These are phyloP conservation scores for Thermomucor indicae-seudaticae DNA, from an alignment of 371 early-diverging fungal species.

Conservation along the genomic window DNA sequence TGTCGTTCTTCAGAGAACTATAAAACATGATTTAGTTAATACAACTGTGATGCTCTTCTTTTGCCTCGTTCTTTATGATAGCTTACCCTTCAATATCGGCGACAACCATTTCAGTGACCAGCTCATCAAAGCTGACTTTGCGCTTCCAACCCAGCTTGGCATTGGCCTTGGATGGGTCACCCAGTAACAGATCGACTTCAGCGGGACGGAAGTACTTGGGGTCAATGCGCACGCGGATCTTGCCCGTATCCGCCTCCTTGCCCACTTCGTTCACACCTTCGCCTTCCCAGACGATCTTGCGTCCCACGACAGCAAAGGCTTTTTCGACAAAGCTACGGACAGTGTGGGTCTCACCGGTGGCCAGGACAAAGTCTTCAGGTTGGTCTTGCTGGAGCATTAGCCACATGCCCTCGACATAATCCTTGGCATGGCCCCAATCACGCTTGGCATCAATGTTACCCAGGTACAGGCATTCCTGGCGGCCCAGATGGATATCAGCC, in stretches of 20 bases:
- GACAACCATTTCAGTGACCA: constrained; percentile 71
- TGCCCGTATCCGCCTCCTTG: constrained; percentile 61
- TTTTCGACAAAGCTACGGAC: constrained; percentile 83
- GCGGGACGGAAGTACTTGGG: constrained; percentile 83
- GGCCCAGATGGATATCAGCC: constrained; percentile 70
- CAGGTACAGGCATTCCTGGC: constrained; percentile 69
- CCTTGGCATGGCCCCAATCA: constrained; percentile 89
- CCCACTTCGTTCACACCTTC: constrained; percentile 72
- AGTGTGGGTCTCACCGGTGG: constrained; percentile 83
- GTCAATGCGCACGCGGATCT: constrained; percentile 69
- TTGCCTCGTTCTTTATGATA: neutral
- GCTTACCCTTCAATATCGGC: constrained; percentile 56
- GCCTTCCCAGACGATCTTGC: constrained; percentile 77
- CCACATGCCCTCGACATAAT: constrained; percentile 90
- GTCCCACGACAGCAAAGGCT: constrained; percentile 70
- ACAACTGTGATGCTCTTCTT: neutral
- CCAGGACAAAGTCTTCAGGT: constrained; percentile 80
- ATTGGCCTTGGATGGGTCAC: constrained; percentile 78
- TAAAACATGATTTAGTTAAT: neutral
- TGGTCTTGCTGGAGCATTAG: constrained; percentile 79
- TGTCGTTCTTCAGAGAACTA: neutral
- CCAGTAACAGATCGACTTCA: constrained; percentile 79
- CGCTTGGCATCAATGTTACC: constrained; percentile 86
- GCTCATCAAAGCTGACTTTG: constrained; percentile 65
- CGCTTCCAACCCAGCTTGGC: constrained; percentile 67